Base-by-base conservation (phyloP, 495 filamentous ascomycete genomes). In the Tuber umbilicatum region DNA sequence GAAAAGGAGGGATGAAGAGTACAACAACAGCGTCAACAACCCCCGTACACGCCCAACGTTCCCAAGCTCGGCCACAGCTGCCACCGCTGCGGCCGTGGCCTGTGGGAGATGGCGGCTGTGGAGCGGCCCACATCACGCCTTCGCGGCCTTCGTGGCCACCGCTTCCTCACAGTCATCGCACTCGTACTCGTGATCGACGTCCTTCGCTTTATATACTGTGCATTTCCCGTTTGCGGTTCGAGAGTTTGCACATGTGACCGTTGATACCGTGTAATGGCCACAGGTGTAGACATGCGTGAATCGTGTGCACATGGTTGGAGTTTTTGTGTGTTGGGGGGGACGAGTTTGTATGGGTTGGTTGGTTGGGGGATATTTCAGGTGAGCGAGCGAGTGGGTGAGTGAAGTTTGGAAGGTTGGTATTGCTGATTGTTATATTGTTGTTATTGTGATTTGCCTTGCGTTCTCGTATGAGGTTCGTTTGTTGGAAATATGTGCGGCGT, bases 81-180 rank as follows among this genome's bases (percentile, higher is more conserved):
- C 68, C 5, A n/a, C 47, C 23, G 70, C n/a, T 27, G 31, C 68
- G 69, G 35, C 10, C 21, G 14, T 38, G 69, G 23, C 23, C 38
- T 14, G 69, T 35, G 35, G 69, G 38, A 7, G n/a, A 27, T n/a
- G 94, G 19, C 94, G 85, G 74, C 79, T 97, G 82, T 87, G 89
- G 83, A 41, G 41, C 43, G 73, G 39, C 31, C 69, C 55, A 60
- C n/a, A 60, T 60, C 12, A 60, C 55, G 55, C 73, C 47, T 71
- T 73, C 68, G 69, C 72, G 27, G 78, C 67, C 73, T 80, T 73
- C 37, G 77, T 73, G 50, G 73, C 76, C 31, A 71, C 77, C 60
- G 70, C 71, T 45, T 72, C 74, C 69, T 82, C 81, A 55, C 81
- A 82, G 38, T 75, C 69, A 41, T 82, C 81, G 70, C 81, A 82